Percentiles rank a stretch among this genome's conserved stretches.
Evolutionary conservation across 371 early-diverging fungal species (phyloP).

Genomic region (Lichtheimia ramosa): DNA sequence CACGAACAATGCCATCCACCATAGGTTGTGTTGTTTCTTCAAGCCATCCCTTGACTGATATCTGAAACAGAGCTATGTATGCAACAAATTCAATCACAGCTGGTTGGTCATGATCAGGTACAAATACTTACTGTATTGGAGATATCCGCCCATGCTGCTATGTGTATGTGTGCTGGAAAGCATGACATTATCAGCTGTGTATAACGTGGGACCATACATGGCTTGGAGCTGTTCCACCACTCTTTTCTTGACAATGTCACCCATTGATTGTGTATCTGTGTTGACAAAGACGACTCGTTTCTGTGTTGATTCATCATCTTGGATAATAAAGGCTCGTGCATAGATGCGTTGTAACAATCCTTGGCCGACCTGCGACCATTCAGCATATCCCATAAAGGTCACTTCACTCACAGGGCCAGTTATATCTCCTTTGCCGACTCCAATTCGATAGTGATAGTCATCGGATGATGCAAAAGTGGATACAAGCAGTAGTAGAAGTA

Average conservation of each 20-base stretch:
- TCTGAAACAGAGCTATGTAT: slow-evolving; percentile 26
- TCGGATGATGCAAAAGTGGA: background rate
- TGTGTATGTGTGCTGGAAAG: slow-evolving; percentile 73
- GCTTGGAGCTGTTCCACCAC: slow-evolving; percentile 31
- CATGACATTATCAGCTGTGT: slow-evolving; percentile 58
- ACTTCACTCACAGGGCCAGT: slow-evolving; percentile 46
- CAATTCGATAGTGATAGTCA: slow-evolving; percentile 11
- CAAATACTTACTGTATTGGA: slow-evolving; percentile 44
- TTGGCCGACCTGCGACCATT: slow-evolving; percentile 45
- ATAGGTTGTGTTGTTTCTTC: slow-evolving; percentile 55
- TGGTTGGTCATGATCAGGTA: background rate
- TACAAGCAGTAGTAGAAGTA: background rate
- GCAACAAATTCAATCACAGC: background rate
- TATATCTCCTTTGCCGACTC: slow-evolving; percentile 47
- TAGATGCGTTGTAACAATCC: slow-evolving; percentile 61
- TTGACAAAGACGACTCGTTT: slow-evolving; percentile 56
- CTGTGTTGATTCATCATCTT: slow-evolving; percentile 23
- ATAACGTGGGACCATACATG: slow-evolving; percentile 21
- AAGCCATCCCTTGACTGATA: slow-evolving; percentile 46
- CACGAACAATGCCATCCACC: slow-evolving; percentile 55
- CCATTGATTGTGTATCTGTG: slow-evolving; percentile 55
- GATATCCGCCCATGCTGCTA: slow-evolving; percentile 52
- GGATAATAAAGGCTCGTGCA: slow-evolving; percentile 59
- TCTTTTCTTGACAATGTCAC: slow-evolving; percentile 37
- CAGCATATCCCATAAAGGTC: slow-evolving; percentile 63